Percentiles rank a stretch among this genome's conserved stretches.
These are phyloP conservation scores for Trametes gibbosa DNA, from an alignment of 768 basidiomycete genomes.

Conservation along the genomic window DNA sequence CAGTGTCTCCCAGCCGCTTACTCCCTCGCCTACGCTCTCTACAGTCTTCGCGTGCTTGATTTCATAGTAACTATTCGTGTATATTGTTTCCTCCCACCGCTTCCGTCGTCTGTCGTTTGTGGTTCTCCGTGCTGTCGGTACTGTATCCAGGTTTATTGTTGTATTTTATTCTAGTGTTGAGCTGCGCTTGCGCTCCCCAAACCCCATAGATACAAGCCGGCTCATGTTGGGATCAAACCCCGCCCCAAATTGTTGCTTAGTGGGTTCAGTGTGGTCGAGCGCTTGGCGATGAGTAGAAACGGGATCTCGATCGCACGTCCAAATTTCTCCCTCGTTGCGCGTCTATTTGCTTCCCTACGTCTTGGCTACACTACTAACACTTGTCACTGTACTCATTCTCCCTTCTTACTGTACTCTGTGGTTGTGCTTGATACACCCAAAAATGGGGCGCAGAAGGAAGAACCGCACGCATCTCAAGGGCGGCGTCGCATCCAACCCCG, in stretches of 20 bases:
- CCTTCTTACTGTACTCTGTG: background rate
- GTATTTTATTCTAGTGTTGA: slow-evolving; percentile 15
- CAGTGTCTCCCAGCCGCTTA: background rate
- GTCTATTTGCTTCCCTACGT: background rate
- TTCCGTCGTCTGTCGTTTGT: background rate
- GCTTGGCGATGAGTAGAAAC: background rate
- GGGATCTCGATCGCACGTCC: slow-evolving; percentile 10
- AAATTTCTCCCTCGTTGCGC: slow-evolving; percentile 3
- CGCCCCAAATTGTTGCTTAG: no score
- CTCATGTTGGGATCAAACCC: background rate
- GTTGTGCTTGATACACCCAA: background rate
- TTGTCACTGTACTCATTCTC: no score
- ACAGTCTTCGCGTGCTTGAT: background rate
- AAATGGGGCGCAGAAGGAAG: slow-evolving; percentile 75
- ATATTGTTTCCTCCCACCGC: slow-evolving; percentile 5
- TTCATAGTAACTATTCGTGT: slow-evolving; percentile 10
- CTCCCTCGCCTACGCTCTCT: slow-evolving; percentile 15
- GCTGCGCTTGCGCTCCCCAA: background rate
- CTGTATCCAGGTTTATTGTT: slow-evolving; percentile 19
- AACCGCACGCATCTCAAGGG: slow-evolving; percentile 80
- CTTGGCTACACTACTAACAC: background rate
- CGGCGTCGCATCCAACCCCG: slow-evolving; percentile 33
- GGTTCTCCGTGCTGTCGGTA: slow-evolving; percentile 7
- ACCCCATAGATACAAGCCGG: background rate
- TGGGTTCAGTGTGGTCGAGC: background rate